These are phyloP conservation scores for Rubroboletus satanas DNA, from an alignment of 768 basidiomycete genomes.

Conservation along the genomic window DNA sequence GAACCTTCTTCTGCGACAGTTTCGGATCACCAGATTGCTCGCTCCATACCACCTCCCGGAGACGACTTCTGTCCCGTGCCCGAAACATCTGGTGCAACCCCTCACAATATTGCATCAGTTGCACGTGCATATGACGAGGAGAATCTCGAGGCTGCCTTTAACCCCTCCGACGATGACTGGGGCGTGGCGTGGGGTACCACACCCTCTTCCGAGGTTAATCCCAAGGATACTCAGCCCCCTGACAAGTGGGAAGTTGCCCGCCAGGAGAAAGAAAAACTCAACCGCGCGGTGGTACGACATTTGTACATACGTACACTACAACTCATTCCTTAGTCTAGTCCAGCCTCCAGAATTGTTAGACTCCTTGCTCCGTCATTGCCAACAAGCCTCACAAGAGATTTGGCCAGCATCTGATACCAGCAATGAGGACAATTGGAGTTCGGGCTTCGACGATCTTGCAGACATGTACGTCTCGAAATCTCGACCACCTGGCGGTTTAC, in stretches of 20 bases:
- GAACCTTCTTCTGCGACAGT: not conserved
- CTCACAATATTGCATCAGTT: constrained; percentile 40
- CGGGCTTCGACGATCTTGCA: constrained; percentile 47
- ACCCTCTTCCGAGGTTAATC: constrained; percentile 12
- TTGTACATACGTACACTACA: constrained; percentile 9
- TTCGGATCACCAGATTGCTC: not conserved
- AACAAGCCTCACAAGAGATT: constrained; percentile 47
- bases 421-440: constrained; percentile 35
- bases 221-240: constrained; percentile 22
- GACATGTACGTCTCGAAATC: constrained; percentile 49
- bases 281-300: constrained; percentile 59
- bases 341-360: constrained; percentile 71
- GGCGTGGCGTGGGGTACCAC: constrained; percentile 37
- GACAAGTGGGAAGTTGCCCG: constrained; percentile 72
- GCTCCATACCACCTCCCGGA: not conserved
- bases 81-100: constrained; percentile 28
- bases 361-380: constrained; percentile 51
- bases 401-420: constrained; percentile 41
- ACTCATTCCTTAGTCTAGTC: constrained; percentile 16
- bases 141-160: not conserved
- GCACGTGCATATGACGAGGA: not conserved
- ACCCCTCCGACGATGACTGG: constrained; percentile 33
- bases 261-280: constrained; percentile 53
- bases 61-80: not conserved
- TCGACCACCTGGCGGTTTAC: not conserved